phyloP scores from a whole-genome alignment of 192 early-diverging fungal genomes.

The Powellomyces hirtus region DNA sequence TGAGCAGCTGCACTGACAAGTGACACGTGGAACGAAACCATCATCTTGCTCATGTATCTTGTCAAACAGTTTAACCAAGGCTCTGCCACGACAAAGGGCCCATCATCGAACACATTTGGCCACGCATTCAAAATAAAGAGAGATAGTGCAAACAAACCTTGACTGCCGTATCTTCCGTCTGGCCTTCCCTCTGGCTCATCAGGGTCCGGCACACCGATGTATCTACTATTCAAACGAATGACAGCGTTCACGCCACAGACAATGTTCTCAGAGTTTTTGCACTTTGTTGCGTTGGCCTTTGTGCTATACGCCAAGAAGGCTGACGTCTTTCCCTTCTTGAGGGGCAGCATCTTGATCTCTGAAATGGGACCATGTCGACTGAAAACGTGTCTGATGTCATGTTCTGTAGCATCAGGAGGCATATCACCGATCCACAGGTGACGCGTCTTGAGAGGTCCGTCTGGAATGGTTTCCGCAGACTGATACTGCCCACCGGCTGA shows the following conservation, averaged over 20 bases:
- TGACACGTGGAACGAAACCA: too few relatives aligned
- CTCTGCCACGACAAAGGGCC: too few relatives aligned
- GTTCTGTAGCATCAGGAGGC: slow-evolving; percentile 12
- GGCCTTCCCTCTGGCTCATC: slow-evolving; percentile 20
- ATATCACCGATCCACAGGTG: slow-evolving; percentile 29
- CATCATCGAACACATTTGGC: too few relatives aligned
- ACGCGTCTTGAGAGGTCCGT: slow-evolving; percentile 13
- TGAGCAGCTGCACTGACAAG: too few relatives aligned
- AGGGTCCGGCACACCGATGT: slow-evolving; percentile 13
- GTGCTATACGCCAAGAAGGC: slow-evolving; percentile 23
- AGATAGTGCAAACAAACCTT: slow-evolving; percentile 16
- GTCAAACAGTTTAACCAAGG: too few relatives aligned
- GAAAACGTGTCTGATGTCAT: slow-evolving; percentile 18
- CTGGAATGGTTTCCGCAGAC: neutral
- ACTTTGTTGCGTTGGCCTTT: slow-evolving; percentile 15
- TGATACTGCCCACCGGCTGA: neutral
- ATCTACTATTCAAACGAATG: slow-evolving; percentile 16
- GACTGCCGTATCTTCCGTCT: too few relatives aligned
- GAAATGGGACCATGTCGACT: slow-evolving; percentile 20
- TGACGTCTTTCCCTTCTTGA: slow-evolving; percentile 7
- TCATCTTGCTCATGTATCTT: too few relatives aligned
- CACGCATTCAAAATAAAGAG: too few relatives aligned
- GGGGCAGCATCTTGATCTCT: slow-evolving; percentile 24
- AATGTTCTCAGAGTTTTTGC: slow-evolving; percentile 10
- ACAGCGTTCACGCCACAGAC: neutral